Percentiles rank a stretch among this genome's conserved stretches.
Conservation (phyloP, 805 yeast species). For the Candida ascalaphidarum region DNA sequence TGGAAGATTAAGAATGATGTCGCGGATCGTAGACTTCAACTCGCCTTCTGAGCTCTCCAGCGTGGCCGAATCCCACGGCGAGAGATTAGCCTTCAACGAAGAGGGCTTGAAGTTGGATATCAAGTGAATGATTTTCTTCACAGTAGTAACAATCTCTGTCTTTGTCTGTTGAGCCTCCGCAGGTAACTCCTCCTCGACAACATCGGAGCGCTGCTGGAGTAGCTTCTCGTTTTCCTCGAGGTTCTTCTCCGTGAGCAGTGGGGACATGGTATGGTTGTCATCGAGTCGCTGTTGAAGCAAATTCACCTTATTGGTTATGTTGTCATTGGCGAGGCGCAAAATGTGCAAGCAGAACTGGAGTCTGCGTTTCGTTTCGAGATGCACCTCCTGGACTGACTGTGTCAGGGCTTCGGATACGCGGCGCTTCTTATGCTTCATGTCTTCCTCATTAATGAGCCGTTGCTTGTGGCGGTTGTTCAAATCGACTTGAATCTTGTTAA, state of each 20-base stretch:
- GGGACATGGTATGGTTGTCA: no score
- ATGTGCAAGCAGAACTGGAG: constrained; percentile 73
- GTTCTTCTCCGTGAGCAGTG: constrained; percentile 35
- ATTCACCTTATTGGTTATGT: constrained; percentile 58
- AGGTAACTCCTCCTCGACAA: constrained; percentile 7
- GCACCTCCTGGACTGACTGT: constrained; percentile 15
- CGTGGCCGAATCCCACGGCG: no score
- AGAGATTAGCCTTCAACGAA: constrained; percentile 16
- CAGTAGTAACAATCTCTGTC: constrained; percentile 79
- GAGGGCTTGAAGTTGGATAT: constrained; percentile 67
- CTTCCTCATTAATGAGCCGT: constrained; percentile 10
- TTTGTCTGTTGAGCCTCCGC: constrained; percentile 41
- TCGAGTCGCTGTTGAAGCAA: constrained; percentile 44
- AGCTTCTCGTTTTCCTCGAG: constrained; percentile 13
- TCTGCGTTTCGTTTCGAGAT: constrained; percentile 67
- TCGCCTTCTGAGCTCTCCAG: constrained; percentile 13
- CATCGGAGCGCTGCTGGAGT: no score
- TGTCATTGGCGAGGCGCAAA: constrained; percentile 72
- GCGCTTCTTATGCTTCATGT: constrained; percentile 7
- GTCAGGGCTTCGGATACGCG: constrained; percentile 1
- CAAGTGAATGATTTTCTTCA: constrained; percentile 77
- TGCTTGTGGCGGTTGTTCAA: constrained; percentile 32
- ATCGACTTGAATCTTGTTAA: constrained; percentile 38
- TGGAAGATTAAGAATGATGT: constrained; percentile 70
- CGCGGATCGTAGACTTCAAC: constrained; percentile 70